Evolutionary conservation across 345 rosid species (phyloP).

Genomic region (Passiflora organensis): DNA sequence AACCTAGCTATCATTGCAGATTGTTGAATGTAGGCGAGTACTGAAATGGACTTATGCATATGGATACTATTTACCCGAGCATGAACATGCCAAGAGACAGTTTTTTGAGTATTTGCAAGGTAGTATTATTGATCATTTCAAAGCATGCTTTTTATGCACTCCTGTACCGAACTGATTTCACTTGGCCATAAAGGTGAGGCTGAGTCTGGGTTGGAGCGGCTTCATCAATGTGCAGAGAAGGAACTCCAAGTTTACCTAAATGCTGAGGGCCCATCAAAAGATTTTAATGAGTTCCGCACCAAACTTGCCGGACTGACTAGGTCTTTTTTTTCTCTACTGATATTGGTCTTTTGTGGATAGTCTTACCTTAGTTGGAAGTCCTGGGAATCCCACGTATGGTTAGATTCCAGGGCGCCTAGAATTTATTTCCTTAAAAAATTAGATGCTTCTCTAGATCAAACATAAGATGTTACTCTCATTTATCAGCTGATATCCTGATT

Average conservation of each 20-base stretch:
- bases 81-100: constrained; percentile 74
- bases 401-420: too few species aligned
- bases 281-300: constrained; percentile 80
- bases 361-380: too few species aligned
- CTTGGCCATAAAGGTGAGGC: constrained; percentile 79
- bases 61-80: constrained; percentile 87
- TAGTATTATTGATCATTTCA: constrained; percentile 12
- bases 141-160: constrained; percentile 1
- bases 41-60: constrained; percentile 98
- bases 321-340: constrained; percentile 23
- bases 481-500: too few species aligned
- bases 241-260: constrained; percentile 59
- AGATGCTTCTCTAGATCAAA: too few species aligned
- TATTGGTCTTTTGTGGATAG: neutral
- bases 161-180: neutral
- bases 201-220: constrained; percentile 90
- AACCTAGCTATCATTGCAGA: too few species aligned
- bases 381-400: too few species aligned
- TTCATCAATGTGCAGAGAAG: constrained; percentile 96
- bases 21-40: constrained; percentile 93
- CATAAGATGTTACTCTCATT: too few species aligned
- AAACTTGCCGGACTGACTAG: constrained; percentile 89
- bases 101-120: constrained; percentile 95
- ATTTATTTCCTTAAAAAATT: too few species aligned
- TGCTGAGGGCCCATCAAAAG: constrained; percentile 47